Percentiles rank a stretch among this genome's conserved stretches.
phyloP scores from a whole-genome alignment of 176 grass and related monocot species.

The Cenchrus purpureus region DNA sequence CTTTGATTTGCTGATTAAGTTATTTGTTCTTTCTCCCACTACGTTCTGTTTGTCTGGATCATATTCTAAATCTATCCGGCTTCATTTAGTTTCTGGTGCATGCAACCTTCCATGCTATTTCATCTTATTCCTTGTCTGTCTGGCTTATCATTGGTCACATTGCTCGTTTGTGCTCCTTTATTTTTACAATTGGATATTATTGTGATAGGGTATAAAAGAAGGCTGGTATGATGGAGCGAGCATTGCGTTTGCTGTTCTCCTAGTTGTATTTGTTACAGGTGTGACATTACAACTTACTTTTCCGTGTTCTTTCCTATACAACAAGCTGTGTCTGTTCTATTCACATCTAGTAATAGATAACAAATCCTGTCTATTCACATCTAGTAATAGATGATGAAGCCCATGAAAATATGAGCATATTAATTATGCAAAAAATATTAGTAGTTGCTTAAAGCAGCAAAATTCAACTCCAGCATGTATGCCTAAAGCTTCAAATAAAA shows the following conservation, averaged over 20 bases:
- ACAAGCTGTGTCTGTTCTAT: not conserved
- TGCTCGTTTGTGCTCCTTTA: not conserved
- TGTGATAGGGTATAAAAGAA: conserved; percentile 81
- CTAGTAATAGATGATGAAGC: not conserved
- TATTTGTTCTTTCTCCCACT: not conserved
- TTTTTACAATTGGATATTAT: conserved; percentile 11
- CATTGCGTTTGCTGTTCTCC: conserved; percentile 88
- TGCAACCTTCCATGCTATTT: not conserved
- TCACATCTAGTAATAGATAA: not conserved
- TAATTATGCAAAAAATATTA: not conserved
- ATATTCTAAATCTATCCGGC: not conserved
- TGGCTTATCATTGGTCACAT: not conserved
- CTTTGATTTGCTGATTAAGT: not conserved
- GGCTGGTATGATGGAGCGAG: conserved; percentile 99
- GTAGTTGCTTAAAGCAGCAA: not conserved
- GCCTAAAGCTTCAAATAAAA: not conserved
- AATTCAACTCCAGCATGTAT: not conserved
- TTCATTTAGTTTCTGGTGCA: not conserved
- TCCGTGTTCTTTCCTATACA: conserved; percentile 22
- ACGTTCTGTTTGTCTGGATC: not conserved
- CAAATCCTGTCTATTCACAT: not conserved
- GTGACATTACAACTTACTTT: conserved; percentile 10
- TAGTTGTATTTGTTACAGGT: conserved; percentile 96
- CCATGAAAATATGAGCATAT: not conserved
- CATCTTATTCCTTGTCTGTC: not conserved